phyloP scores from a whole-genome alignment of 73 alveolate genomes.

The Symbiodinium natans region DNA sequence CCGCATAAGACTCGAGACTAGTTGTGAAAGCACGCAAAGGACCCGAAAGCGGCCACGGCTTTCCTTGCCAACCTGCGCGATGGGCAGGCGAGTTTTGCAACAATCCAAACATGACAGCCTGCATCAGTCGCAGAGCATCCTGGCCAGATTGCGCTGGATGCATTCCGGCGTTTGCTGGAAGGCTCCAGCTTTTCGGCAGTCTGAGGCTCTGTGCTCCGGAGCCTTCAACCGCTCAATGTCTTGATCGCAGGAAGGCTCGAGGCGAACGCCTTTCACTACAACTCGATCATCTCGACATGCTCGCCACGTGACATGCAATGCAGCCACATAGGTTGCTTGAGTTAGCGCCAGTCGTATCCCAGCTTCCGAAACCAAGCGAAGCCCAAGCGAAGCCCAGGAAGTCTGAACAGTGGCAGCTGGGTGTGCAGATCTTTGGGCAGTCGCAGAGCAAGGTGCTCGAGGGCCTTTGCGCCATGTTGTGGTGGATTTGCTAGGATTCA shows the following conservation, averaged over 20 bases:
- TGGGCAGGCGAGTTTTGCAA: background rate
- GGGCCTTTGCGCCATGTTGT: background rate
- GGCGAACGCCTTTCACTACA: constrained; percentile 56
- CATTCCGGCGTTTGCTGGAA: constrained; percentile 9
- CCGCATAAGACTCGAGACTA: no score
- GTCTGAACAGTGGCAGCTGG: background rate
- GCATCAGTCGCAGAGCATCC: no score
- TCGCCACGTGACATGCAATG: background rate
- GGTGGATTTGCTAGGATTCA: no score
- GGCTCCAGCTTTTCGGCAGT: no score
- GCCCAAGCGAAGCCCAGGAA: background rate
- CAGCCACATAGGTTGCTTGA: no score
- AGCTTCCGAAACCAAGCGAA: no score
- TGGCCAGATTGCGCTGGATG: constrained; percentile 30
- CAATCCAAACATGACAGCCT: no score
- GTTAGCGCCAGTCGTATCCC: no score
- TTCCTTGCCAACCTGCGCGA: background rate
- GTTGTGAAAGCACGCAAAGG: background rate
- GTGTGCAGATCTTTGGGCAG: background rate
- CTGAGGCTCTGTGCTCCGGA: no score
- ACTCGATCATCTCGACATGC: constrained; percentile 19
- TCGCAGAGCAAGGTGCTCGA: background rate
- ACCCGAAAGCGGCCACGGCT: background rate
- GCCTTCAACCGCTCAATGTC: no score
- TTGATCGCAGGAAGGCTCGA: constrained; percentile 5